Percentiles rank a stretch among this genome's conserved stretches.
These are phyloP conservation scores for Sugiyamaella neomexicana DNA, from an alignment of 1,139 yeast species.

Conservation along the genomic window DNA sequence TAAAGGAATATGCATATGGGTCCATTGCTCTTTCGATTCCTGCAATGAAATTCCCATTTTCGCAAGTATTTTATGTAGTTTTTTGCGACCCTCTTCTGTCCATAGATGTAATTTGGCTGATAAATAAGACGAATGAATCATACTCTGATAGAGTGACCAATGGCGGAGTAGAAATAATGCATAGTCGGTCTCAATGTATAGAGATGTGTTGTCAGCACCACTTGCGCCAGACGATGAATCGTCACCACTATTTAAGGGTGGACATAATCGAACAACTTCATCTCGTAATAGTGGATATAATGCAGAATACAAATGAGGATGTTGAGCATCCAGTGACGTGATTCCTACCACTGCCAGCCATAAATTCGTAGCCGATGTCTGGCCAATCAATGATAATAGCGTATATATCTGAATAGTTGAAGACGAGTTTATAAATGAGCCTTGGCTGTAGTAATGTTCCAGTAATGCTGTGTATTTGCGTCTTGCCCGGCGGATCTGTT, in stretches of 20 bases:
- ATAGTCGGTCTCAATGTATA: slow-evolving; percentile 71
- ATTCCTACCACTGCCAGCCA: slow-evolving; percentile 93
- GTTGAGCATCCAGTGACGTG: slow-evolving; percentile 71
- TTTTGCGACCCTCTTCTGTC: slow-evolving; percentile 89
- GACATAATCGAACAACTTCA: slow-evolving; percentile 74
- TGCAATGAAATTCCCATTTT: slow-evolving; percentile 92
- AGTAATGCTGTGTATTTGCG: slow-evolving; percentile 23
- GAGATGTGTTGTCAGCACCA: slow-evolving; percentile 68
- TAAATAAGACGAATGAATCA: slow-evolving; percentile 84
- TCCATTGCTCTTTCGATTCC: slow-evolving; percentile 89
- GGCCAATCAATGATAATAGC: slow-evolving; percentile 74
- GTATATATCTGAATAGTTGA: slow-evolving; percentile 79
- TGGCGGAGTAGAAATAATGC: slow-evolving; percentile 84
- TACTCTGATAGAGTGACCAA: slow-evolving; percentile 90
- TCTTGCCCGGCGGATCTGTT: slow-evolving; percentile 15
- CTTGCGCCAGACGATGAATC: slow-evolving; percentile 40
- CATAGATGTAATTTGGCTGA: slow-evolving; percentile 84
- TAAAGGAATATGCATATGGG: slow-evolving; percentile 78
- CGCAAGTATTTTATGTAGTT: slow-evolving; percentile 87
- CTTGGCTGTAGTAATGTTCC: slow-evolving; percentile 48
- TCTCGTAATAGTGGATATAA: slow-evolving; percentile 74
- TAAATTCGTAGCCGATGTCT: slow-evolving; percentile 63
- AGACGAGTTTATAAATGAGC: slow-evolving; percentile 75
- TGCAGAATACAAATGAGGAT: slow-evolving; percentile 74
- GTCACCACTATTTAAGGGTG: slow-evolving; percentile 33